Conservation (phyloP, 345 rosid species). For the Populus pruinosa region DNA sequence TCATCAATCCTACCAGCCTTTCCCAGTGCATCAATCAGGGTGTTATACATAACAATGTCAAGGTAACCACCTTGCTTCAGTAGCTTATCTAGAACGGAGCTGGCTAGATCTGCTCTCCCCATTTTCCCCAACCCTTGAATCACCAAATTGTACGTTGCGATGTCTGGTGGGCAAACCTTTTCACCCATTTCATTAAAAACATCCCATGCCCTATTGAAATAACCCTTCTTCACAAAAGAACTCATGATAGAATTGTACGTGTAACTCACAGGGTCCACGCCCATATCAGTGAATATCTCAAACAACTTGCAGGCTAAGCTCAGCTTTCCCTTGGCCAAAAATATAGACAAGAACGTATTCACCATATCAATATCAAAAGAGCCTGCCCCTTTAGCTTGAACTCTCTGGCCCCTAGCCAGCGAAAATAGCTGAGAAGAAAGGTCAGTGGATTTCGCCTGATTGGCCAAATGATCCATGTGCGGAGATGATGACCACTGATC, state of each 20-base stretch:
- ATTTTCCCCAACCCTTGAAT: conserved; percentile 84
- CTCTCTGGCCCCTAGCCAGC: conserved; percentile 53
- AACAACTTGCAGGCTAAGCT: conserved; percentile 89
- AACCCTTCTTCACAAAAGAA: conserved; percentile 80
- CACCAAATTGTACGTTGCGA: conserved; percentile 79
- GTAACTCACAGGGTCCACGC: conserved; percentile 58
- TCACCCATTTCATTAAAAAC: conserved; percentile 72
- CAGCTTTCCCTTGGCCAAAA: conserved; percentile 76
- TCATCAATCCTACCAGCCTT: conserved; percentile 75
- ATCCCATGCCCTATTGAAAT: conserved; percentile 63
- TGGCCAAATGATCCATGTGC: conserved; percentile 74
- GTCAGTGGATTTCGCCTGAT: conserved; percentile 32
- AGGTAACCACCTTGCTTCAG: conserved; percentile 77
- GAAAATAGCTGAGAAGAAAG: conserved; percentile 43
- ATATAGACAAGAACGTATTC: conserved; percentile 76
- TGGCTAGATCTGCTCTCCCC: conserved; percentile 85
- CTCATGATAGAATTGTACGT: conserved; percentile 86
- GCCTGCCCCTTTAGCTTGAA: conserved; percentile 39
- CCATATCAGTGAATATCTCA: conserved; percentile 67
- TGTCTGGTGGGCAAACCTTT: conserved; percentile 56
- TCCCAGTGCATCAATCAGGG: conserved; percentile 75
- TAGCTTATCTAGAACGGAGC: conserved; percentile 61
- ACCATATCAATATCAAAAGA: conserved; percentile 82
- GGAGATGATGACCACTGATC: conserved; percentile 92
- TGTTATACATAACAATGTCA: conserved; percentile 90